Conservation (phyloP, 2,329 filamentous ascomycete genomes). For the Venturia aucupariae region DNA sequence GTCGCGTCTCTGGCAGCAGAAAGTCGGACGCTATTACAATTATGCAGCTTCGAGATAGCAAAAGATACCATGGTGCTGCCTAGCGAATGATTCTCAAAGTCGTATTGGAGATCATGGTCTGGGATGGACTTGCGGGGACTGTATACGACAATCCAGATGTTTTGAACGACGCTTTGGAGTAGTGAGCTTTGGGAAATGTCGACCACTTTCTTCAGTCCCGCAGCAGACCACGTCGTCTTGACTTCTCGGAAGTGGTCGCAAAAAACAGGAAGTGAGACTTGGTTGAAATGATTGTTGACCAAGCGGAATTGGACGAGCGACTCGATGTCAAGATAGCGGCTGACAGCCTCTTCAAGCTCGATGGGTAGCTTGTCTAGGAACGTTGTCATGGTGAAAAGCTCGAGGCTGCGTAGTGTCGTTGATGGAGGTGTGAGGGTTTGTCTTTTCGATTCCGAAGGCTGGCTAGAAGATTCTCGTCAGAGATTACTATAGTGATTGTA, state of each 20-base stretch:
- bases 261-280: not conserved
- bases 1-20: not conserved
- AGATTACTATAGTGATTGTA: no score
- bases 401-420: not conserved
- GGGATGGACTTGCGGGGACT: not conserved
- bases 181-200: not conserved
- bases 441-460: not conserved
- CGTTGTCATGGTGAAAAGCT: not conserved
- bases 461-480: not conserved
- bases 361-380: not conserved
- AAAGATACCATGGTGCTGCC: not conserved
- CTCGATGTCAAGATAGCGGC: not conserved
- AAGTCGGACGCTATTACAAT: not conserved
- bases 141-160: not conserved
- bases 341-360: not conserved
- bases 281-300: not conserved
- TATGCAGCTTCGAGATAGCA: not conserved
- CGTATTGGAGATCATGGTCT: not conserved
- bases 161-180: not conserved
- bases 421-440: not conserved
- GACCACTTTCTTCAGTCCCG: not conserved
- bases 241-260: not conserved
- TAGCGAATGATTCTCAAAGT: not conserved
- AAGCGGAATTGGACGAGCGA: not conserved
- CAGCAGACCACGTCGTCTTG: not conserved